These are phyloP conservation scores for Populus nigra DNA, from an alignment of 345 rosid genomes.

Conservation along the genomic window DNA sequence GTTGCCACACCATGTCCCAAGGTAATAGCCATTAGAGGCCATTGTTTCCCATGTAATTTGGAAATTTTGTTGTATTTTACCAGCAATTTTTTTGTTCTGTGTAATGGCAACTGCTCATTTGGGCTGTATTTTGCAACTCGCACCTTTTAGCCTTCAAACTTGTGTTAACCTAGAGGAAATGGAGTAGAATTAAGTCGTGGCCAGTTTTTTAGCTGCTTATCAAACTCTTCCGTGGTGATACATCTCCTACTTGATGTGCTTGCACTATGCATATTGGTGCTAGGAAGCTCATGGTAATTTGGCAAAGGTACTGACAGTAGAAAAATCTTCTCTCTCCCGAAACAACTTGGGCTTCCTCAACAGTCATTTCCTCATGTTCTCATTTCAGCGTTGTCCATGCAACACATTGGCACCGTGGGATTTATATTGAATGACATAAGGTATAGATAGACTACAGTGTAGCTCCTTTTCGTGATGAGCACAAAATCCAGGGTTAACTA, in stretches of 20 bases:
- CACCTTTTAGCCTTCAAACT: neutral
- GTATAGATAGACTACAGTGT: neutral
- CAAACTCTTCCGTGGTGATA: neutral
- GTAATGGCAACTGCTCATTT: constrained; percentile 6
- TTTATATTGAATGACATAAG: neutral
- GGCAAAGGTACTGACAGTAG: neutral
- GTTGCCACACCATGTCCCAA: neutral
- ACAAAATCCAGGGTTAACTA: neutral
- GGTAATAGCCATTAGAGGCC: neutral
- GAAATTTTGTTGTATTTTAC: constrained; percentile 38
- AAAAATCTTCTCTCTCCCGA: neutral
- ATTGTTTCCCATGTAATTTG: constrained; percentile 27
- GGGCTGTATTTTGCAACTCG: neutral
- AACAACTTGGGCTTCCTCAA: neutral
- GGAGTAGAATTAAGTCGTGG: neutral
- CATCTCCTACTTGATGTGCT: neutral
- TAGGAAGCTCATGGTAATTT: neutral
- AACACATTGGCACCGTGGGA: neutral
- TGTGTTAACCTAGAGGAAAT: neutral
- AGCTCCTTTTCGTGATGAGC: neutral
- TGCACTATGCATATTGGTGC: neutral
- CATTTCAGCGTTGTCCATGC: no score
- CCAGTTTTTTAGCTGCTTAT: neutral
- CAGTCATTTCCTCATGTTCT: neutral
- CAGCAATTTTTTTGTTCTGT: constrained; percentile 14